These are phyloP conservation scores for Clonostachys chloroleuca DNA, from an alignment of 2,329 filamentous ascomycete species.

Conservation along the genomic window DNA sequence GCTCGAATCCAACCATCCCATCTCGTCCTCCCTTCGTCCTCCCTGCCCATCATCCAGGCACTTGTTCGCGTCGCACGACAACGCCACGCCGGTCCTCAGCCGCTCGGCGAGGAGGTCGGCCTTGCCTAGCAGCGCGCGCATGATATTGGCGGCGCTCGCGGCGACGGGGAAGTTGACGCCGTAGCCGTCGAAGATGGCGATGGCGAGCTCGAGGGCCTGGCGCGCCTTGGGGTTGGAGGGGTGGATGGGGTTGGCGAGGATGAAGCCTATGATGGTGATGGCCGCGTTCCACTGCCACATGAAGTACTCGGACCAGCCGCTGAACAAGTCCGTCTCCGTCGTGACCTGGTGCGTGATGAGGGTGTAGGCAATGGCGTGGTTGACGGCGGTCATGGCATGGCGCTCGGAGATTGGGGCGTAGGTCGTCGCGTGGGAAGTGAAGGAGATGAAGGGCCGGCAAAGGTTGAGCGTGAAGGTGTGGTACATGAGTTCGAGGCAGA, in stretches of 20 bases:
- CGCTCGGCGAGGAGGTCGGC: constrained; percentile 9
- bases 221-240: constrained; percentile 10
- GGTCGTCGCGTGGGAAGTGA: constrained; percentile 10
- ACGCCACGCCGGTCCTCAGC: background rate
- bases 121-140: constrained; percentile 12
- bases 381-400: constrained; percentile 13
- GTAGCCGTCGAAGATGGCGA: constrained; percentile 26
- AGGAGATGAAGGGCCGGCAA: constrained; percentile 32
- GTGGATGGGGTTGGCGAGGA: constrained; percentile 20
- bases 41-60: background rate
- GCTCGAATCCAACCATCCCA: constrained; percentile 12
- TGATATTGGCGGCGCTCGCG: constrained; percentile 30
- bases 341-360: constrained; percentile 17
- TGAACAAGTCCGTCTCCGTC: constrained; percentile 14
- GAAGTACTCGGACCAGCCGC: constrained; percentile 17
- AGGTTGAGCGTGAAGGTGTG: constrained; percentile 30
- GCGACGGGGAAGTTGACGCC: constrained; percentile 32
- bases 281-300: constrained; percentile 20
- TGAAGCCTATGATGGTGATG: constrained; percentile 24
- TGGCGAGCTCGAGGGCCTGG: constrained; percentile 24
- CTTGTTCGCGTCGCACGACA: background rate
- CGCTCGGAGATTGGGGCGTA: constrained; percentile 12
- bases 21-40: constrained; percentile 2
- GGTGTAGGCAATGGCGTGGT: constrained; percentile 17
- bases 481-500: constrained; percentile 35